Conservation (phyloP, 495 filamentous ascomycete genomes). For the Hyaloscypha bicolor region DNA sequence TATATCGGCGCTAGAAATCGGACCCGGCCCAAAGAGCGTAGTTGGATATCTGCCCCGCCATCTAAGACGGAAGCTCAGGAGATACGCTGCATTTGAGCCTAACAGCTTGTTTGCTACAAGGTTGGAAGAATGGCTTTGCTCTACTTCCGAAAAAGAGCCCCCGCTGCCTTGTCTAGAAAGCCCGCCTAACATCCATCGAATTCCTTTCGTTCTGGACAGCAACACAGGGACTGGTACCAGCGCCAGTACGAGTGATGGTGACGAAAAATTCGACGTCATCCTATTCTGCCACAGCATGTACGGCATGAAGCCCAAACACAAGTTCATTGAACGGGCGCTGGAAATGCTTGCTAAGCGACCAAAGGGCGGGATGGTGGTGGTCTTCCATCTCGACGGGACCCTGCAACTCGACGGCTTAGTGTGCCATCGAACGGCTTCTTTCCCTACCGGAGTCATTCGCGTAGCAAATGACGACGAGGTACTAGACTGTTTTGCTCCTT, state of each 20-base stretch:
- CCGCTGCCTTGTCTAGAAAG: conserved; percentile 53
- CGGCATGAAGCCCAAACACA: conserved; percentile 54
- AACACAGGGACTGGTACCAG: conserved; percentile 34
- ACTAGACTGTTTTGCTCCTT: conserved; percentile 57
- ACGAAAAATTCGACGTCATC: conserved; percentile 56
- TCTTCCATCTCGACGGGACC: conserved; percentile 55
- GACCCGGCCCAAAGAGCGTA: conserved; percentile 59
- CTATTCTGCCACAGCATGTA: conserved; percentile 70
- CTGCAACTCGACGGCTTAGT: conserved; percentile 52
- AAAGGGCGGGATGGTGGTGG: conserved; percentile 50
- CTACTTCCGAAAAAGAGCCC: conserved; percentile 38
- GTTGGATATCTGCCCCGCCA: conserved; percentile 51
- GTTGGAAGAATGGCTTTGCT: conserved; percentile 51
- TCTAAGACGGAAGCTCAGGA: conserved; percentile 49
- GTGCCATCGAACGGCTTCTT: conserved; percentile 53
- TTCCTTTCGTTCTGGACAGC: conserved; percentile 44
- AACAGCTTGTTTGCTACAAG: conserved; percentile 51
- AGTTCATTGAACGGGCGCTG: conserved; percentile 51
- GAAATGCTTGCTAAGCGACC: conserved; percentile 51
- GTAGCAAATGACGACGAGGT: conserved; percentile 50
- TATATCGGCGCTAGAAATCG: conserved; percentile 63
- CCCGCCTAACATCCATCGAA: conserved; percentile 46
- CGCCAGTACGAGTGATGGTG: conserved; percentile 32
- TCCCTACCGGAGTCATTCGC: conserved; percentile 49
- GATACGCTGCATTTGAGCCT: conserved; percentile 60